Conservation (phyloP, 495 filamentous ascomycete species). For the Neurospora cerealis region DNA sequence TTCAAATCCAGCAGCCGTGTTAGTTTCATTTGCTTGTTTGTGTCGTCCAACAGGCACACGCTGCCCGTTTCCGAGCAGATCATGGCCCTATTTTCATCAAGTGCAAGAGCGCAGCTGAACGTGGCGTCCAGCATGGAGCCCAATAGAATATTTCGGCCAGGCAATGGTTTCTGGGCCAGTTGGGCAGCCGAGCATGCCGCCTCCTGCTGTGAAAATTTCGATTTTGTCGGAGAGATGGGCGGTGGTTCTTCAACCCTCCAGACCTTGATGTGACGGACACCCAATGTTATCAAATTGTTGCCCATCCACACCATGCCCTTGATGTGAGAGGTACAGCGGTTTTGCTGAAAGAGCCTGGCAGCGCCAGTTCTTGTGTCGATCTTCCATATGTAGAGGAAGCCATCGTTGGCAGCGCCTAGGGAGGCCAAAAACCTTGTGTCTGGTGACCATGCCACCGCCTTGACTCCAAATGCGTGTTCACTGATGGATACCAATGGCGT, state of each 20-base stretch:
- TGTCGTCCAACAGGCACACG: constrained; percentile 74
- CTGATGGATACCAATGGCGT: constrained; percentile 73
- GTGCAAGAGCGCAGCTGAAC: constrained; percentile 67
- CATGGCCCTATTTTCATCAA: constrained; percentile 59
- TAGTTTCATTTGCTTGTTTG: constrained; percentile 58
- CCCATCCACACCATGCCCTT: constrained; percentile 86
- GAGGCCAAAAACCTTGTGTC: constrained; percentile 83
- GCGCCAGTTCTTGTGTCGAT: constrained; percentile 74
- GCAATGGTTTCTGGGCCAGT: constrained; percentile 39
- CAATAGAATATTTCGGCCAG: constrained; percentile 61
- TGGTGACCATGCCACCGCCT: constrained; percentile 77
- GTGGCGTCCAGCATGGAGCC: constrained; percentile 68
- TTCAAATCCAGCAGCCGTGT: constrained; percentile 49
- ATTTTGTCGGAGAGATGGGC: constrained; percentile 37
- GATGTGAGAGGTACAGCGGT: constrained; percentile 81
- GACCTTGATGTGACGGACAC: constrained; percentile 85
- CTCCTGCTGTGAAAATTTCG: constrained; percentile 34
- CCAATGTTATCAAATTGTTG: constrained; percentile 49
- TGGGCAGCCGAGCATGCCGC: constrained; percentile 19
- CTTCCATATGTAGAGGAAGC: constrained; percentile 86
- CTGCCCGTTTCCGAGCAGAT: constrained; percentile 64
- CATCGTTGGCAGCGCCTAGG: constrained; percentile 80
- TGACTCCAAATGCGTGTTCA: constrained; percentile 86
- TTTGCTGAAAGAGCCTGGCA: constrained; percentile 81
- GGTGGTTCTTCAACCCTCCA: constrained; percentile 69